These are phyloP conservation scores for Tetradesmus obliquus DNA, from an alignment of 139 green algal genomes.

Conservation along the genomic window DNA sequence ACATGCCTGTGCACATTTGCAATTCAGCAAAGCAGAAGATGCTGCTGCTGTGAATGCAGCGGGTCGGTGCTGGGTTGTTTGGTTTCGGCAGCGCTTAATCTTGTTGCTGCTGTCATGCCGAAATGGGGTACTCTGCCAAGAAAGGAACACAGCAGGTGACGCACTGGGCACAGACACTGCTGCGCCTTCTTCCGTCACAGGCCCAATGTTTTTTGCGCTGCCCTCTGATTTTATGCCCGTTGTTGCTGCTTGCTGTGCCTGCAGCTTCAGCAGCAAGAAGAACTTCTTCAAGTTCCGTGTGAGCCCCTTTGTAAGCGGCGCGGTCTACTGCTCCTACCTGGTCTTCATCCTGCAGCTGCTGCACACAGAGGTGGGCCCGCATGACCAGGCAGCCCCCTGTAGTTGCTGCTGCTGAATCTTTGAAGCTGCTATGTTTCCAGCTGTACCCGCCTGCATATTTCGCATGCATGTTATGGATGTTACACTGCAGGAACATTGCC, in stretches of 20 bases:
- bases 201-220: no score
- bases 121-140: no score
- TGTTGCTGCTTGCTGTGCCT: background rate
- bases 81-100: no score
- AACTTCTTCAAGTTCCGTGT: slow-evolving; percentile 52
- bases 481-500: background rate
- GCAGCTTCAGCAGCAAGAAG: slow-evolving; percentile 36
- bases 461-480: background rate
- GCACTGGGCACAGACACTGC: no score
- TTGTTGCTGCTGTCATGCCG: no score
- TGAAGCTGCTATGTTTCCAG: background rate
- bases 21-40: no score
- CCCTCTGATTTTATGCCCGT: background rate
- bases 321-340: slow-evolving; percentile 38
- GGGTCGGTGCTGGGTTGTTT: no score
- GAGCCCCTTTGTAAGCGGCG: slow-evolving; percentile 29
- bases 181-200: no score
- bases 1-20: background rate
- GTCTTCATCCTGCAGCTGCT: slow-evolving; percentile 21
- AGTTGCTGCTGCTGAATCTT: background rate
- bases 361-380: background rate
- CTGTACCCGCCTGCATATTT: no score
- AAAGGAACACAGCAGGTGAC: no score
- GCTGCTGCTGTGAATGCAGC: no score
- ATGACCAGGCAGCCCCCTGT: background rate